phyloP scores from a whole-genome alignment of 768 basidiomycete species.

The Termitomyces sp. region DNA sequence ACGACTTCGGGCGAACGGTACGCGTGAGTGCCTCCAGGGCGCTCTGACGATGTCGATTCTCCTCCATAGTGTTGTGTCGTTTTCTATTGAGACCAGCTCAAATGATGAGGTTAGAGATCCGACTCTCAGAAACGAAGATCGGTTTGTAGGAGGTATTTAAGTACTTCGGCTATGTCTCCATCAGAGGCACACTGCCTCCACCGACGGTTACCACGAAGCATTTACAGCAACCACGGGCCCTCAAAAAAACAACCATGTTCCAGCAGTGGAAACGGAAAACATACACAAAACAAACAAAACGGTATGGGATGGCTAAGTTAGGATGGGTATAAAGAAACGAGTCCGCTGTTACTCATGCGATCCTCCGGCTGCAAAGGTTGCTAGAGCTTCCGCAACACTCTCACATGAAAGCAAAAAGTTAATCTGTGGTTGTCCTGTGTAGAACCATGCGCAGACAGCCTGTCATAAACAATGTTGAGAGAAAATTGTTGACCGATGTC shows the following conservation, averaged over 20 bases:
- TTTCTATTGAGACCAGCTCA: conserved; percentile 20
- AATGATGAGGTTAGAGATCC: conserved; percentile 15
- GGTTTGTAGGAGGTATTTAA: background rate
- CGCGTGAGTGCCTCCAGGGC: conserved; percentile 19
- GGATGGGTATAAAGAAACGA: background rate
- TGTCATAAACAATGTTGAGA: conserved; percentile 18
- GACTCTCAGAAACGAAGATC: conserved; percentile 12
- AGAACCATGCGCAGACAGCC: conserved; percentile 68
- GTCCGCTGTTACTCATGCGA: background rate
- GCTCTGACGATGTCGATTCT: conserved; percentile 18
- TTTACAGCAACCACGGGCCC: background rate
- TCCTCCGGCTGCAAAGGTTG: conserved; percentile 5
- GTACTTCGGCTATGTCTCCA: conserved; percentile 5
- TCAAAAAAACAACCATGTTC: background rate
- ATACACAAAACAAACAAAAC: background rate
- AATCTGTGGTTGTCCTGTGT: conserved; percentile 51
- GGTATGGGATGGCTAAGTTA: background rate
- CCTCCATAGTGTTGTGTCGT: conserved; percentile 11
- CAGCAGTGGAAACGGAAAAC: background rate
- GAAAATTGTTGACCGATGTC: background rate
- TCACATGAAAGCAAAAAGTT: conserved; percentile 34
- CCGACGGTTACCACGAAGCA: background rate
- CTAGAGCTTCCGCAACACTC: conserved; percentile 32
- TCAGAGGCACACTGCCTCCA: background rate
- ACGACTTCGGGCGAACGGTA: conserved; percentile 3